Conservation (phyloP, 805 yeast species). For the Pachysolen tannophilus region DNA sequence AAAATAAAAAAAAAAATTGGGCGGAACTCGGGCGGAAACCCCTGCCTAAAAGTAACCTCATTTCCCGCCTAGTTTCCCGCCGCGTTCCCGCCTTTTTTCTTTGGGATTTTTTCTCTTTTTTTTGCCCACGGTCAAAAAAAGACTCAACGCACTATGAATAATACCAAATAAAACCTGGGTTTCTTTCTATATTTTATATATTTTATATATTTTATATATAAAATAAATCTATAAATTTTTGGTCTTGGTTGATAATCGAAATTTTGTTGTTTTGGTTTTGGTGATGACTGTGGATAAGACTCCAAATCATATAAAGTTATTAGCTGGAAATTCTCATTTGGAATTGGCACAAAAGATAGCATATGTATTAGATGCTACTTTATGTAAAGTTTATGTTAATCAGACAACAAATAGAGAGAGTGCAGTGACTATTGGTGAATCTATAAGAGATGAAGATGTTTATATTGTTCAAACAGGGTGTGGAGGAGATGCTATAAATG, state of each 20-base stretch:
- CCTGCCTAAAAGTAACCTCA: too few species aligned
- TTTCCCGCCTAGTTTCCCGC: too few species aligned
- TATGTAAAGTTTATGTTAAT: conserved; percentile 56
- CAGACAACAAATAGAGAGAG: conserved; percentile 69
- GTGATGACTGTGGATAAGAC: conserved; percentile 31
- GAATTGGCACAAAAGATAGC: conserved; percentile 67
- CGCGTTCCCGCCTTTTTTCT: too few species aligned
- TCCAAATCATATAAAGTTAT: conserved; percentile 58
- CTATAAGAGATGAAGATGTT: conserved; percentile 79
- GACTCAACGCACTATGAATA: too few species aligned
- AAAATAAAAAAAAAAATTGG: too few species aligned
- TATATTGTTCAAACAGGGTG: conserved; percentile 75
- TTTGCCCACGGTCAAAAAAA: too few species aligned
- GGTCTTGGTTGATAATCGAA: neutral
- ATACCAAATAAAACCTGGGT: too few species aligned
- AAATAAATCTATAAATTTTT: too few species aligned
- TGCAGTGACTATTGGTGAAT: conserved; percentile 69
- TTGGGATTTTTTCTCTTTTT: too few species aligned
- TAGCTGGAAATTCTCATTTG: conserved; percentile 63
- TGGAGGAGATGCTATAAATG: conserved; percentile 71
- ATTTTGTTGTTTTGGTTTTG: neutral
- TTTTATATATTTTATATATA: too few species aligned
- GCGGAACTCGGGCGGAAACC: too few species aligned
- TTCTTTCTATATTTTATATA: too few species aligned
- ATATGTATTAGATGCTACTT: conserved; percentile 45